phyloP scores from a whole-genome alignment of 1,284 basidiomycete species.

The Ganoderma resinaceum region DNA sequence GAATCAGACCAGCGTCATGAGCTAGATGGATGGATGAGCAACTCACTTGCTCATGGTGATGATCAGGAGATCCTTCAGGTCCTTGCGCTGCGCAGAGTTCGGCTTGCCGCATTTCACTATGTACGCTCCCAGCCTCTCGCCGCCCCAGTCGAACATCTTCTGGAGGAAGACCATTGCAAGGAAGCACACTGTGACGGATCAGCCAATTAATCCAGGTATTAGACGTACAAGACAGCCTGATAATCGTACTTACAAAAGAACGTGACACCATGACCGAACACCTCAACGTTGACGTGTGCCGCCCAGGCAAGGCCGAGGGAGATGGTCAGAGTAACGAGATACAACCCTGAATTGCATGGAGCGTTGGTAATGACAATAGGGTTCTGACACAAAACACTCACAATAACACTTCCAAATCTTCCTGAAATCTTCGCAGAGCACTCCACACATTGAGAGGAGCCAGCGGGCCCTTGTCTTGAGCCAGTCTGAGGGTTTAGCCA shows the following conservation, averaged over 20 bases:
- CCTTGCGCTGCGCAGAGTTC: conserved; percentile 34
- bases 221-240: too few species aligned
- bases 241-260: conserved; percentile 2
- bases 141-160: conserved; percentile 63
- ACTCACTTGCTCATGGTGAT: conserved; percentile 68
- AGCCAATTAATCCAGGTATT: not conserved
- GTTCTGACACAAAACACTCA: not conserved
- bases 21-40: not conserved
- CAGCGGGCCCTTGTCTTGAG: not conserved
- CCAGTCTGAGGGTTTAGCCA: not conserved
- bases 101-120: conserved; percentile 39
- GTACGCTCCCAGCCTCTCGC: conserved; percentile 65
- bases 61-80: conserved; percentile 63
- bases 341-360: not conserved
- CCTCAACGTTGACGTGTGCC: conserved; percentile 5
- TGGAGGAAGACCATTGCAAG: conserved; percentile 62
- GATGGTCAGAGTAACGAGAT: not conserved
- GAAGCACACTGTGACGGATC: conserved; percentile 6
- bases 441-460: not conserved
- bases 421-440: not conserved
- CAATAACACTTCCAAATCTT: not conserved
- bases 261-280: not conserved
- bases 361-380: not conserved
- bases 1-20: conserved; percentile 3
- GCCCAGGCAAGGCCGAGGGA: conserved; percentile 9